These are phyloP conservation scores for Plasmodium knowlesi DNA, from an alignment of 169 alveolate genomes.

Conservation along the genomic window DNA sequence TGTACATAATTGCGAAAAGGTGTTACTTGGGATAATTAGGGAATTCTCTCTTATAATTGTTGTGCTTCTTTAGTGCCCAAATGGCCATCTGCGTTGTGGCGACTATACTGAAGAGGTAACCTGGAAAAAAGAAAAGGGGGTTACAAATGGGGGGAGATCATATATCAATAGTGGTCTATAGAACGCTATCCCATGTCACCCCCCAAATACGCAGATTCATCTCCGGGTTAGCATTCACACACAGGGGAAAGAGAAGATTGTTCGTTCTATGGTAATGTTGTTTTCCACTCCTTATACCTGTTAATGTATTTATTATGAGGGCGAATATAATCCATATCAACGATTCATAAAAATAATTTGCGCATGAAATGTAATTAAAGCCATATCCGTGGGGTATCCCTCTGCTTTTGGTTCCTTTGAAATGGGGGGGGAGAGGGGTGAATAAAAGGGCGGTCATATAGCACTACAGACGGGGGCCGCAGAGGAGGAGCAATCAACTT, in stretches of 20 bases:
- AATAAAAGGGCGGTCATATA: not conserved
- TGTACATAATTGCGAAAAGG: not conserved
- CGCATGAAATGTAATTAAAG: constrained; percentile 95
- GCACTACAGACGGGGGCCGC: no score
- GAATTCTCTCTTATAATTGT: constrained; percentile 91
- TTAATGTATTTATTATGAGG: constrained; percentile 85
- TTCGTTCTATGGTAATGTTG: not conserved
- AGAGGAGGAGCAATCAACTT: not conserved
- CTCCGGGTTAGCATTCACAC: not conserved
- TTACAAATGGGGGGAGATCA: not conserved
- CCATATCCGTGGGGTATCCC: constrained; percentile 97
- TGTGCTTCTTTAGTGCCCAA: constrained; percentile 95
- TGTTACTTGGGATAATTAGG: constrained; percentile 88
- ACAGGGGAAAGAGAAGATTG: not conserved
- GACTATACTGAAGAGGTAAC: constrained; percentile 81
- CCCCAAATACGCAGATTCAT: not conserved
- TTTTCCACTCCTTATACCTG: constrained; percentile 76
- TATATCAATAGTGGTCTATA: not conserved
- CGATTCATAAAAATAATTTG: constrained; percentile 98
- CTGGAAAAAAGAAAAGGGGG: constrained; percentile 37
- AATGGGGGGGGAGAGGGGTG: not conserved
- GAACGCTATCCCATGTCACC: not conserved
- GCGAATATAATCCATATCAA: constrained; percentile 95
- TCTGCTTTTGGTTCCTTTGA: constrained; percentile 92
- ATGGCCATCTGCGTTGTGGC: constrained; percentile 89